Base-by-base conservation (phyloP, 768 basidiomycete species). In the Hydnomerulius pinastri region DNA sequence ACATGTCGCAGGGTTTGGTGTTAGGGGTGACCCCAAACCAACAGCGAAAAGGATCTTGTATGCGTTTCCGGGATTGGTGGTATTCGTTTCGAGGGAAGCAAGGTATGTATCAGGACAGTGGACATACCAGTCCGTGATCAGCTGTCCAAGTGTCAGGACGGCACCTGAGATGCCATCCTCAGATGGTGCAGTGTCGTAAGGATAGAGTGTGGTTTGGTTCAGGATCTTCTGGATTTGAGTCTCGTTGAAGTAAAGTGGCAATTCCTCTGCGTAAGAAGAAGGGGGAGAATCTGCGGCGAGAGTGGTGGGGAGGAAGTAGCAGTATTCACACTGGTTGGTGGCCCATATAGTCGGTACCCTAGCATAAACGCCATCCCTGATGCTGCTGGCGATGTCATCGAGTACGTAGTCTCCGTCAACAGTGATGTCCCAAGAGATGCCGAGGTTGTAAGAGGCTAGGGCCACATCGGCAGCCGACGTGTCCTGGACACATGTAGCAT, bases 391-490 rank as follows among this genome's bases (percentile, higher is more conserved):
- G n/a, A 57, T 55, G 36, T 59, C 54, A 6, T 45, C 42, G 28
- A 62, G 54, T 18, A 57, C 41, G 30, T 53, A 48, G 27, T 60
- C 56, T 3, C 62, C 56, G 11, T 63, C 55, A 13, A 57, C 48
- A 23, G 53, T 43, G 29, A 55, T 39, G 10, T 48, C 35, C 50
- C 60, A 57, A 3, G 28, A 35, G 21, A 56, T 39, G 1, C 54
- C 33, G 4, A 56, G 54, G 4, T 59, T 13, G 25, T 43, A 25
- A 11, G 48, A 29, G 12, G 51, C 57, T 15, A 49, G 15, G 0
- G 41, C 24, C 5, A 64, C 10, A n/a, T 48, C 11, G 2, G 9
- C 37, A 15, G 57, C 54, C 13, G 61, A 45, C 15, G 39, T 27
- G 4, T 38, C 12, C 17, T 43, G 46, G 23, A 62, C 46, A 17